A percentile compares a stretch with the other conserved stretches of the same genome.
Evolutionary conservation across 2,329 filamentous ascomycete genomes (phyloP).

Genomic region (Didymella segeticola): DNA sequence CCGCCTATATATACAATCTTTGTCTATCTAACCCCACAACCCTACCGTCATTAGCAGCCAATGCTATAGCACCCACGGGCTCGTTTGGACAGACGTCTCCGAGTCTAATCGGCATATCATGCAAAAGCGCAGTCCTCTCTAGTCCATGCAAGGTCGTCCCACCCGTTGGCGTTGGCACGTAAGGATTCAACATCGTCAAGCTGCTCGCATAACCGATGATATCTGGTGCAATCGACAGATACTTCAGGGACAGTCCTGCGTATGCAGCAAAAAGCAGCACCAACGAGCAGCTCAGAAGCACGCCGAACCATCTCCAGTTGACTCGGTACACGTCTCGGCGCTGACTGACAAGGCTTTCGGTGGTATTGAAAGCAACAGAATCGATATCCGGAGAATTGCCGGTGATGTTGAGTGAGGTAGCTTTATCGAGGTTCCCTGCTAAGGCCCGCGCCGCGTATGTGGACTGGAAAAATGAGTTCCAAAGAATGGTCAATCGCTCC

Average conservation of each 20-base stretch:
- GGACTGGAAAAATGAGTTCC: slow-evolving; percentile 39
- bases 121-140: slow-evolving; percentile 32
- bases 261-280: slow-evolving; percentile 36
- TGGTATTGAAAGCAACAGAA: slow-evolving; percentile 25
- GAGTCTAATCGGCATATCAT: slow-evolving; percentile 33
- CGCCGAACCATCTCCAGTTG: slow-evolving; percentile 37
- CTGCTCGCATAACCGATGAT: slow-evolving; percentile 37
- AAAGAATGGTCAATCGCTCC: slow-evolving; percentile 32
- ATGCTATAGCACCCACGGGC: slow-evolving; percentile 36
- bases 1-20: slow-evolving; percentile 29
- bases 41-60: slow-evolving; percentile 31
- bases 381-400: neutral
- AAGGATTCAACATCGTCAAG: slow-evolving; percentile 35
- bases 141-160: slow-evolving; percentile 36
- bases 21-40: slow-evolving; percentile 26
- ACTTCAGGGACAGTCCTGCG: slow-evolving; percentile 35
- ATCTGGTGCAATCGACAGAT: slow-evolving; percentile 37
- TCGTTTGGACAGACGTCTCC: slow-evolving; percentile 39
- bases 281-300: slow-evolving; percentile 31
- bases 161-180: slow-evolving; percentile 32
- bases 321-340: slow-evolving; percentile 25
- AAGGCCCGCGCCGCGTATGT: slow-evolving; percentile 32
- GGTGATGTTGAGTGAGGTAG: slow-evolving; percentile 20
- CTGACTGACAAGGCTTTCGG: slow-evolving; percentile 11
- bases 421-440: slow-evolving; percentile 25